A percentile compares a stretch with the other conserved stretches of the same genome.
phyloP scores from a whole-genome alignment of 1,139 yeast species.

The Groenewaldozyma auringiensis region DNA sequence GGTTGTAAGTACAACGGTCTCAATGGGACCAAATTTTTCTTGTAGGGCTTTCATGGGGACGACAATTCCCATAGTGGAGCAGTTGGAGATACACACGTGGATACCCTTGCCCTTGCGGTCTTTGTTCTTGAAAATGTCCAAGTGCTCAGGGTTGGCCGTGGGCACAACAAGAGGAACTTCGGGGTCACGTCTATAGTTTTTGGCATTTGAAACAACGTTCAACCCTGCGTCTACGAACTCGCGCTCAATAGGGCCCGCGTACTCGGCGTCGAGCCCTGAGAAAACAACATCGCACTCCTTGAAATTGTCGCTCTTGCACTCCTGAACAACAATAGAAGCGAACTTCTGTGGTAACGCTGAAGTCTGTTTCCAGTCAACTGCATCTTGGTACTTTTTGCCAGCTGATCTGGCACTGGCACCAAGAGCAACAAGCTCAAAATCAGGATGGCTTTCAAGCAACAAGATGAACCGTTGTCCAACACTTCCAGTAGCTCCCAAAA shows the following conservation, averaged over 20 bases:
- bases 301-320: constrained; percentile 70
- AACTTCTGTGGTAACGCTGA: constrained; percentile 66
- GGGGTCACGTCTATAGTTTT: constrained; percentile 82
- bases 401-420: constrained; percentile 96
- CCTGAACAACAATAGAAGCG: constrained; percentile 55
- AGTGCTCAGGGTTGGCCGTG: constrained; percentile 89
- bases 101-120: constrained; percentile 56
- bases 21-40: constrained; percentile 83
- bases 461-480: constrained; percentile 96
- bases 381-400: constrained; percentile 77
- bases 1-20: constrained; percentile 80
- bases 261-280: constrained; percentile 89
- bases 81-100: constrained; percentile 91
- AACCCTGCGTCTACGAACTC: constrained; percentile 76
- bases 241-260: constrained; percentile 87
- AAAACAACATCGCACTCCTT: constrained; percentile 89
- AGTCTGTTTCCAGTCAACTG: constrained; percentile 94
- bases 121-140: constrained; percentile 63
- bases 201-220: constrained; percentile 87
- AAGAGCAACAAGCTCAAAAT: constrained; percentile 71
- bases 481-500: constrained; percentile 94
- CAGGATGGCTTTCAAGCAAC: constrained; percentile 78
- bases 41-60: constrained; percentile 93
- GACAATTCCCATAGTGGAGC: constrained; percentile 96
- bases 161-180: constrained; percentile 94